These are phyloP conservation scores for Trypanosoma mega DNA, from an alignment of 208 protist species.

Conservation along the genomic window DNA sequence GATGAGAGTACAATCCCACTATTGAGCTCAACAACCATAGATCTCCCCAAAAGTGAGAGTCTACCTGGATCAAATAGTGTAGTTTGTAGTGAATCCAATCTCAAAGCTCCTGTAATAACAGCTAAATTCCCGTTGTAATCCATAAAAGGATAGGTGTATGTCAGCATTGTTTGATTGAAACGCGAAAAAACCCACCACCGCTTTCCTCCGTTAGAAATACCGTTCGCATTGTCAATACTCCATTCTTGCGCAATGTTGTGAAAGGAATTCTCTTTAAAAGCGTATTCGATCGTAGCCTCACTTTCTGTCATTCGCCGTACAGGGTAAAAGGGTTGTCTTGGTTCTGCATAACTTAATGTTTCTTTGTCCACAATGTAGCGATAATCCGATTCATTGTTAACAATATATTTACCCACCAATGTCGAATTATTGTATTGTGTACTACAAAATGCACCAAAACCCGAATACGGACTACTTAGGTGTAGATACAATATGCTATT, in stretches of 20 bases:
- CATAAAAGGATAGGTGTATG: conserved; percentile 59
- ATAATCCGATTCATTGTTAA: conserved; percentile 26
- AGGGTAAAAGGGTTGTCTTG: conserved; percentile 17
- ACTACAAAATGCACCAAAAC: conserved; percentile 68
- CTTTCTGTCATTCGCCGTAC: conserved; percentile 39
- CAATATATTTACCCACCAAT: conserved; percentile 39
- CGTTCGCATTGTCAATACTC: conserved; percentile 13
- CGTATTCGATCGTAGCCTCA: conserved; percentile 47
- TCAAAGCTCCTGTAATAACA: conserved; percentile 39
- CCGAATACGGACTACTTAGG: conserved; percentile 45
- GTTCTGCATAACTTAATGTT: conserved; percentile 30
- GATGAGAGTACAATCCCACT: conserved; percentile 46
- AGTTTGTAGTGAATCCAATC: conserved; percentile 20
- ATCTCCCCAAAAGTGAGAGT: conserved; percentile 4
- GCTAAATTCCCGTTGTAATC: conserved; percentile 44
- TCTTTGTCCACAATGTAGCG: conserved; percentile 40
- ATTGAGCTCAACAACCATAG: conserved; percentile 39
- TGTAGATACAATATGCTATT: conserved; percentile 43
- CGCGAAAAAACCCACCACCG: conserved; percentile 24
- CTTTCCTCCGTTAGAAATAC: no score
- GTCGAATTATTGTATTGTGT: conserved; percentile 34
- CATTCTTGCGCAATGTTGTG: conserved; percentile 39
- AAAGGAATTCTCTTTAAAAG: conserved; percentile 37
- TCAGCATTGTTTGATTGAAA: conserved; percentile 37
- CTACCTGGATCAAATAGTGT: conserved; percentile 12